Conservation (phyloP, 768 basidiomycete species). For the Auricularia sp. region DNA sequence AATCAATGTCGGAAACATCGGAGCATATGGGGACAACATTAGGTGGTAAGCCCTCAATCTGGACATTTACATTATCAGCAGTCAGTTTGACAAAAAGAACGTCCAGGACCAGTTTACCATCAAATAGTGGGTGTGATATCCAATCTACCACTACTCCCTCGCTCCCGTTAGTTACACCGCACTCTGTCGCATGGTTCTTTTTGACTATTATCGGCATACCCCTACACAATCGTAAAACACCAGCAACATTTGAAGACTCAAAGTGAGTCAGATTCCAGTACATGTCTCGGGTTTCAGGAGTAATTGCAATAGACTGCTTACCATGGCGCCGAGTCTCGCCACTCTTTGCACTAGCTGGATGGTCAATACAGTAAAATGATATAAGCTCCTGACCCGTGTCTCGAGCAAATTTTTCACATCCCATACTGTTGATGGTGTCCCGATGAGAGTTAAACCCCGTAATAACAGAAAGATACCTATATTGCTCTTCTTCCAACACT, state of each 20-base stretch:
- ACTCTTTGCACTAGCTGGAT: conserved; percentile 8
- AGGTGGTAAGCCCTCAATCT: background rate
- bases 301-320: background rate
- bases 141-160: background rate
- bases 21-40: background rate
- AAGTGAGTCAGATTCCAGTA: background rate
- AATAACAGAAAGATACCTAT: too few species aligned
- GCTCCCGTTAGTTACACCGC: background rate
- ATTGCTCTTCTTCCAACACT: too few species aligned
- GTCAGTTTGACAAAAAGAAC: background rate
- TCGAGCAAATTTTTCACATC: too few species aligned
- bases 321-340: background rate
- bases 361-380: too few species aligned
- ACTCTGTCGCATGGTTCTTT: background rate
- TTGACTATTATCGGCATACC: conserved; percentile 2
- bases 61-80: too few species aligned
- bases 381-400: too few species aligned
- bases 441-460: too few species aligned
- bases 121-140: background rate
- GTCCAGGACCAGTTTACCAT: background rate
- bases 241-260: background rate
- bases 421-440: too few species aligned
- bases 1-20: background rate
- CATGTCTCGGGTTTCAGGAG: background rate
- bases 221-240: background rate